Percentiles rank a stretch among this genome's conserved stretches.
These are phyloP conservation scores for Cryptococcus jaspeensis DNA, from an alignment of 1,284 basidiomycete genomes.

Conservation along the genomic window DNA sequence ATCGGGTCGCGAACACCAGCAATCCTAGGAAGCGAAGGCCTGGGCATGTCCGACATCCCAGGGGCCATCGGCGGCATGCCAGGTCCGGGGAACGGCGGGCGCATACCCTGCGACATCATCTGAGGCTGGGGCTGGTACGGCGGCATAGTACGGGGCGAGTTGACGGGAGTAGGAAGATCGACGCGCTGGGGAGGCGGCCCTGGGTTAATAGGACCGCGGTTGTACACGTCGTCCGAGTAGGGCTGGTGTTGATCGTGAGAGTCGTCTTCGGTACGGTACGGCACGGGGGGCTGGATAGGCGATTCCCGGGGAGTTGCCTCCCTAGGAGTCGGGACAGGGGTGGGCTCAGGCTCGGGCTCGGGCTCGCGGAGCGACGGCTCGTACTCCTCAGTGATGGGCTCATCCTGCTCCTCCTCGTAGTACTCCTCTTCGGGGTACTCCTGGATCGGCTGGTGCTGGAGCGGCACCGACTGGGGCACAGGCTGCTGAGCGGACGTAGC, in stretches of 20 bases:
- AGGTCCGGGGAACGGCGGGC: conserved; percentile 24
- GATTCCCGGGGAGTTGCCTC: conserved; percentile 7
- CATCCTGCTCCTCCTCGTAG: conserved; percentile 4
- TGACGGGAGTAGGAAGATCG: conserved; percentile 47
- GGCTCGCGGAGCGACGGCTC: conserved; percentile 10
- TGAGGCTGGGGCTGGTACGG: conserved; percentile 7
- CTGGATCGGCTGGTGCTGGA: conserved; percentile 8
- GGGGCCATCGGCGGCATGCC: conserved; percentile 24
- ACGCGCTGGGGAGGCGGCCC: conserved; percentile 41
- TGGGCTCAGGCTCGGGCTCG: conserved; percentile 13
- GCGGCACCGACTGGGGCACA: conserved; percentile 4
- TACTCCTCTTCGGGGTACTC: conserved; percentile 8
- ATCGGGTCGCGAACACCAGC: conserved; percentile 47
- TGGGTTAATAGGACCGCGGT: conserved; percentile 15
- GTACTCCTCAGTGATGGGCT: conserved; percentile 11
- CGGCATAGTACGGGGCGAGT: conserved; percentile 24
- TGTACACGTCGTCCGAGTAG: conserved; percentile 18
- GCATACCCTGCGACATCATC: conserved; percentile 14
- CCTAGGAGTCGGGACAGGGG: conserved; percentile 3
- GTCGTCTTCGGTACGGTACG: conserved; percentile 21
- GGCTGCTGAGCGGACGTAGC: conserved; percentile 7
- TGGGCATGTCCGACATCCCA: conserved; percentile 29
- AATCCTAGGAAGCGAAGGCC: conserved; percentile 38
- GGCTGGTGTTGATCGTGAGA: conserved; percentile 15
- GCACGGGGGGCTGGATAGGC: conserved; percentile 18